These are phyloP conservation scores for Blastocystis sp. DNA, from an alignment of 352 stramenopile species.

Conservation along the genomic window DNA sequence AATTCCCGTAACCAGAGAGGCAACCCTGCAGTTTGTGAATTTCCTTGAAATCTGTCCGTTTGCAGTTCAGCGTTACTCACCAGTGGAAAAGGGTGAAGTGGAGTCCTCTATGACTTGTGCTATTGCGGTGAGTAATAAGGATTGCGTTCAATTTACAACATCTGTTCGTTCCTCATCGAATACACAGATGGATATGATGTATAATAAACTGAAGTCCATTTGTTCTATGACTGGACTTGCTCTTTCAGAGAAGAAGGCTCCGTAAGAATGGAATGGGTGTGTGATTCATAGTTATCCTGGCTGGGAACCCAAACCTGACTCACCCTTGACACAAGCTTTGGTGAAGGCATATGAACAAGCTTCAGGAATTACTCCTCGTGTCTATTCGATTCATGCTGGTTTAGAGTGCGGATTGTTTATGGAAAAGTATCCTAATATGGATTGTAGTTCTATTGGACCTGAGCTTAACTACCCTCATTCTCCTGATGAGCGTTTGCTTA, in stretches of 20 bases:
- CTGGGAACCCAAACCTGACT: conserved; percentile 71
- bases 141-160: not conserved
- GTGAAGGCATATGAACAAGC: conserved; percentile 68
- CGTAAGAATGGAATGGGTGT: not conserved
- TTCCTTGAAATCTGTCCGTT: conserved; percentile 45
- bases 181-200: conserved; percentile 50
- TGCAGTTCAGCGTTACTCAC: conserved; percentile 30
- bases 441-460: conserved; percentile 71
- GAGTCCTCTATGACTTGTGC: conserved; percentile 51
- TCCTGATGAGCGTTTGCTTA: conserved; percentile 32
- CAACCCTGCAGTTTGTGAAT: not conserved
- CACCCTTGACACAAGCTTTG: conserved; percentile 68
- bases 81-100: not conserved
- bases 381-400: conserved; percentile 72
- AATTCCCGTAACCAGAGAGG: not conserved
- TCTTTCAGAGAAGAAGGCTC: not conserved
- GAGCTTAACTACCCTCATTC: not conserved
- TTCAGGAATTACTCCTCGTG: conserved; percentile 59
- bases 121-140: not conserved
- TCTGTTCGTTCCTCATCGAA: conserved; percentile 18
- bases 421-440: conserved; percentile 70
- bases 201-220: not conserved
- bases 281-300: conserved; percentile 70
- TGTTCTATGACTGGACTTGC: not conserved
- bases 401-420: conserved; percentile 72